Base-by-base conservation (phyloP, 75 land plant genomes). In the Selaginella tamariscina region DNA sequence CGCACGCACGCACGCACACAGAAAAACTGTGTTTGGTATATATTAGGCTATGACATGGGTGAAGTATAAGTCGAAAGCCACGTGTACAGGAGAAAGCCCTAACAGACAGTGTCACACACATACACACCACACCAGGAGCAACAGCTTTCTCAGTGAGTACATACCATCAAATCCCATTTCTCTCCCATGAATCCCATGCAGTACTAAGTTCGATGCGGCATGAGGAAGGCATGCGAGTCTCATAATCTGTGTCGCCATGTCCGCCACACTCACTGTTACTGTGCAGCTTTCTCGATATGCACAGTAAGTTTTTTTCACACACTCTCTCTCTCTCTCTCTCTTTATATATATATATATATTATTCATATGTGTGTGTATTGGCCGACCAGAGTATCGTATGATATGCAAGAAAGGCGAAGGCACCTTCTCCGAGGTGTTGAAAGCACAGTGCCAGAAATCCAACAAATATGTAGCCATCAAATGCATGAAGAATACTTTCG, bases 401-500 rank as follows among this genome's bases (percentile, higher is more conserved):
- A 18, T 77, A 72, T 66, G 73, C 23, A 77, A 77, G 29, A 77
- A 77, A 72, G 78, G 78, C 54, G 78, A 77, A 30, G 78, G 78
- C 32, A 77, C 78, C 29, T 77, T 77, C 65, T 77, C 78, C 5
- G 78, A 77, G 74, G 78, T 77, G 29, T 32, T 77, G 32, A 77
- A 77, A 72, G 78, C 78, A 39, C 78, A 77, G 72, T 77, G 78
- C 54, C 66, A 71, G 65, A 77, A 72, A 33, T 66, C 78, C 54
- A 77, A 30, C 78, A 77, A 77, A 54, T 77, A 60, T 23, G 78
- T 77, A 23, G 78, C 78, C 0, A 77, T 77, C 70, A 77, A 77
- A 72, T 77, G 78, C 39, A 77, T 77, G 78, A 77, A 77, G 70
- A 77, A 73, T 70, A 77, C 76, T 23, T 77, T 77, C 75, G 75